A percentile compares a stretch with the other conserved stretches of the same genome.
These are phyloP conservation scores for Penicillium egyptiacum DNA, from an alignment of 495 filamentous ascomycete genomes.

Conservation along the genomic window DNA sequence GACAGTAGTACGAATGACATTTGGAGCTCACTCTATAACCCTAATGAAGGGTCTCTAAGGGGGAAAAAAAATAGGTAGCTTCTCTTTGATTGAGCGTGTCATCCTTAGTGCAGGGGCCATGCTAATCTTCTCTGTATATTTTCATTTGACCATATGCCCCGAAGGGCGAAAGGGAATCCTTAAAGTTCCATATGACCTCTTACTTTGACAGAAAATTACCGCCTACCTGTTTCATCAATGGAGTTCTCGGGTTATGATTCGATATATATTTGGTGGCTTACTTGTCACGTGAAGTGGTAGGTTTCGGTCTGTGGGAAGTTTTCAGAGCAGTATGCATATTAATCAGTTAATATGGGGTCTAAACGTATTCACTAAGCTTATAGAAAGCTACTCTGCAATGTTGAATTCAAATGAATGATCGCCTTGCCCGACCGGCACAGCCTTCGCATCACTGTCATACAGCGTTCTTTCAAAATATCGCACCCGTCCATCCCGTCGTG, in stretches of 20 bases:
- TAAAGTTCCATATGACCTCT: conserved; percentile 29
- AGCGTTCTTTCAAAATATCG: conserved; percentile 83
- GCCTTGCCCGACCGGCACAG: conserved; percentile 57
- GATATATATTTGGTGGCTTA: no score
- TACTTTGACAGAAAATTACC: conserved; percentile 9
- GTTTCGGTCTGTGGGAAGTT: neutral
- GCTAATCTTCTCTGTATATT: conserved; percentile 96
- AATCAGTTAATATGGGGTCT: neutral
- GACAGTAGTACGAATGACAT: no score
- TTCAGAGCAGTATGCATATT: neutral
- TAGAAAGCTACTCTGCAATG: conserved; percentile 18
- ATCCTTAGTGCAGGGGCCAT: conserved; percentile 99
- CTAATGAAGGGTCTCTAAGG: conserved; percentile 24
- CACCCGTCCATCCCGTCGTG: conserved; percentile 71
- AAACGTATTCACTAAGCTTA: neutral
- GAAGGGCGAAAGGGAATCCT: conserved; percentile 48
- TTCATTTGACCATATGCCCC: conserved; percentile 82
- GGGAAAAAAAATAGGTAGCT: conserved; percentile 76
- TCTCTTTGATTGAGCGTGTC: conserved; percentile 99
- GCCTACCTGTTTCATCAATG: neutral
- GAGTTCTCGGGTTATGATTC: neutral
- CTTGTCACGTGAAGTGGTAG: neutral
- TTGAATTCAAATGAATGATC: conserved; percentile 53
- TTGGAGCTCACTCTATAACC: conserved; percentile 9
- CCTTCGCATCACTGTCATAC: conserved; percentile 65